Evolutionary conservation across 331 rosid genomes (phyloP).

Genomic region (Pyracantha coccinea): DNA sequence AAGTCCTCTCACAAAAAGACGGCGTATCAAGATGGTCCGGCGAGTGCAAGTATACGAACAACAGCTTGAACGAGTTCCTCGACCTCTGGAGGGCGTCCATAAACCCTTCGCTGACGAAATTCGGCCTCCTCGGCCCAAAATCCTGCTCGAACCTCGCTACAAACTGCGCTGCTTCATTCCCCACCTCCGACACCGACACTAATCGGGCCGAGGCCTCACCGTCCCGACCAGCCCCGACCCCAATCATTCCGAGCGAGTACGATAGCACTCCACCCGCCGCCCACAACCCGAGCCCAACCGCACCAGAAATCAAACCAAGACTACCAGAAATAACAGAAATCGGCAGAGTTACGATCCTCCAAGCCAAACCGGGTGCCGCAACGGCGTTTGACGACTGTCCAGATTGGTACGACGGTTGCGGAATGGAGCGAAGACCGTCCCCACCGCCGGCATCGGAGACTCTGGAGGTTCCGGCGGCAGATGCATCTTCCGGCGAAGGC

Average conservation of each 20-base stretch:
- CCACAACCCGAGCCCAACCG: conserved; percentile 85
- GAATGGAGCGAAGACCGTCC: background rate
- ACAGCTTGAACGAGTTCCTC: conserved; percentile 54
- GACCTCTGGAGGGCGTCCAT: conserved; percentile 92
- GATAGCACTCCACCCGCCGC: conserved; percentile 93
- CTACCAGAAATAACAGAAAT: conserved; percentile 79
- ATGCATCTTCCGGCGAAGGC: background rate
- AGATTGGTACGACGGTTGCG: background rate
- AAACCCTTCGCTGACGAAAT: conserved; percentile 76
- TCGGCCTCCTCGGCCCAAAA: conserved; percentile 48
- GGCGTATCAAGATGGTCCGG: conserved; percentile 96
- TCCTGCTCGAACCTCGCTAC: conserved; percentile 70
- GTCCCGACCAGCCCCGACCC: conserved; percentile 33
- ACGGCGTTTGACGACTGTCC: conserved; percentile 26
- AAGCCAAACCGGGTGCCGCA: conserved; percentile 53
- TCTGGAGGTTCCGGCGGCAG: background rate
- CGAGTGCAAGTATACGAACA: conserved; percentile 89
- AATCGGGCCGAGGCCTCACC: conserved; percentile 43
- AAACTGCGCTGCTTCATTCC: conserved; percentile 61
- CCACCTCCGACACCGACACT: conserved; percentile 58
- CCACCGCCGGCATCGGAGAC: conserved; percentile 1
- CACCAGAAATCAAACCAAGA: conserved; percentile 72
- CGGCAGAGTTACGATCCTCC: conserved; percentile 83
- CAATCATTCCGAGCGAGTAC: conserved; percentile 70
- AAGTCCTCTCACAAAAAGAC: conserved; percentile 65